Evolutionary conservation across 2,329 filamentous ascomycete species (phyloP).

Genomic region (Trichoderma brevicompactum): DNA sequence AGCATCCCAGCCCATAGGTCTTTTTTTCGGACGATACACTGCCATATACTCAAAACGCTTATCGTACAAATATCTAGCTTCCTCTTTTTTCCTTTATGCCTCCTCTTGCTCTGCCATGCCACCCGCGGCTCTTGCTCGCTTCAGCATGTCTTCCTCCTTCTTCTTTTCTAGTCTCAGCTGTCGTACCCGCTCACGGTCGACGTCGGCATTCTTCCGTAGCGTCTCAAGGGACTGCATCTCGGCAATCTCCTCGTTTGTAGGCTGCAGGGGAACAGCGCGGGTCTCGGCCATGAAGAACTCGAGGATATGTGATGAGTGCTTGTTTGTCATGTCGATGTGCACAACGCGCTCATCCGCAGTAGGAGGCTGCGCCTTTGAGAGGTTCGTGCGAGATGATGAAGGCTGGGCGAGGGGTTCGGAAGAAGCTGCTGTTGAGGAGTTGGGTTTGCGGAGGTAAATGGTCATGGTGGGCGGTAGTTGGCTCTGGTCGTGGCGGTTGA

Average conservation of each 20-base stretch:
- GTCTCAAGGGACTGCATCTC: conserved; percentile 63
- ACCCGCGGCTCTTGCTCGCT: conserved; percentile 46
- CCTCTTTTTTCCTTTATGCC: conserved; percentile 30
- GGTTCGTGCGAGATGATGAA: conserved; percentile 52
- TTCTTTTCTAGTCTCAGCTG: conserved; percentile 61
- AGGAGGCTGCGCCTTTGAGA: conserved; percentile 54
- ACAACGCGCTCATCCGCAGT: conserved; percentile 55
- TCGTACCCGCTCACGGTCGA: conserved; percentile 59
- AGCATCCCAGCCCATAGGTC: conserved; percentile 13
- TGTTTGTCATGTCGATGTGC: conserved; percentile 66
- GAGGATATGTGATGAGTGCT: conserved; percentile 65
- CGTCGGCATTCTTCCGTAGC: conserved; percentile 53
- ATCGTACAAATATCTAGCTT: conserved; percentile 37
- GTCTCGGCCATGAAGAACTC: conserved; percentile 65
- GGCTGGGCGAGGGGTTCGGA: conserved; percentile 46
- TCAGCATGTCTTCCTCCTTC: conserved; percentile 61
- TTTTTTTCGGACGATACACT: conserved; percentile 22
- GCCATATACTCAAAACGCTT: conserved; percentile 33
- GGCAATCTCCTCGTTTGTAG: conserved; percentile 62
- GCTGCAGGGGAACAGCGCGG: conserved; percentile 59
- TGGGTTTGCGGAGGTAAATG: conserved; percentile 61
- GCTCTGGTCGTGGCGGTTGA: conserved; percentile 68
- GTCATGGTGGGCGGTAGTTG: conserved; percentile 63
- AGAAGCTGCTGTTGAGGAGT: conserved; percentile 36
- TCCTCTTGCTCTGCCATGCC: conserved; percentile 44